Evolutionary conservation across 371 early-diverging fungal species (phyloP).

Genomic region (Mucor velutinosus): DNA sequence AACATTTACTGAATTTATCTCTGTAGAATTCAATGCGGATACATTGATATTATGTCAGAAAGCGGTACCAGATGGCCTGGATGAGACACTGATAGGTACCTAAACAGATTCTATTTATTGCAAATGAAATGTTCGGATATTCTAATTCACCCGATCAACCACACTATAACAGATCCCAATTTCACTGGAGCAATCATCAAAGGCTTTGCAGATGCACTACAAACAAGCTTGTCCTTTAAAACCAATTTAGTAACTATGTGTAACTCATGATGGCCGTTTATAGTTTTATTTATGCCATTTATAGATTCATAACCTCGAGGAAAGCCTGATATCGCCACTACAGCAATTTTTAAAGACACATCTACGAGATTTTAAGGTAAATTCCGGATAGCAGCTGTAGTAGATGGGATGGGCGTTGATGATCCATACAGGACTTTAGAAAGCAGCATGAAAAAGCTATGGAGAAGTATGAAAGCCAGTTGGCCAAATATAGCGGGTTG

Average conservation of each 20-base stretch:
- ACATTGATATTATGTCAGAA: conserved; percentile 33
- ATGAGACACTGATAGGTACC: conserved; percentile 37
- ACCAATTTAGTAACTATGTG: conserved; percentile 48
- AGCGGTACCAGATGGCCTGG: conserved; percentile 31
- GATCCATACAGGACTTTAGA: conserved; percentile 27
- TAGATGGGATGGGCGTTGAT: background rate
- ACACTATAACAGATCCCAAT: conserved; percentile 22
- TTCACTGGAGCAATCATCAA: conserved; percentile 37
- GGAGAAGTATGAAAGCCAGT: conserved; percentile 64
- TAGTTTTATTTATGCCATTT: conserved; percentile 14
- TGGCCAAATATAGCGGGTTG: conserved; percentile 53
- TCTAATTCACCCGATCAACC: conserved; percentile 7
- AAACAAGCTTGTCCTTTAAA: conserved; percentile 49
- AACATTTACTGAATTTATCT: background rate
- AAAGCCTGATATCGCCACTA: conserved; percentile 53
- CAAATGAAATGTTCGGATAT: background rate
- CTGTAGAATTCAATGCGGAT: conserved; percentile 30
- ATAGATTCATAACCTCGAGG: conserved; percentile 55
- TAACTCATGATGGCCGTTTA: background rate
- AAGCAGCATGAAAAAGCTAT: conserved; percentile 53
- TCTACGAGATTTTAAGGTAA: conserved; percentile 59
- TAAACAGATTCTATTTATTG: background rate
- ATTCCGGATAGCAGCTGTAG: no score
- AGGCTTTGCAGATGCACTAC: conserved; percentile 47
- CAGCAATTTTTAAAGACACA: conserved; percentile 62